Evolutionary conservation across 345 rosid genomes (phyloP).

Genomic region (Syzygium grande): DNA sequence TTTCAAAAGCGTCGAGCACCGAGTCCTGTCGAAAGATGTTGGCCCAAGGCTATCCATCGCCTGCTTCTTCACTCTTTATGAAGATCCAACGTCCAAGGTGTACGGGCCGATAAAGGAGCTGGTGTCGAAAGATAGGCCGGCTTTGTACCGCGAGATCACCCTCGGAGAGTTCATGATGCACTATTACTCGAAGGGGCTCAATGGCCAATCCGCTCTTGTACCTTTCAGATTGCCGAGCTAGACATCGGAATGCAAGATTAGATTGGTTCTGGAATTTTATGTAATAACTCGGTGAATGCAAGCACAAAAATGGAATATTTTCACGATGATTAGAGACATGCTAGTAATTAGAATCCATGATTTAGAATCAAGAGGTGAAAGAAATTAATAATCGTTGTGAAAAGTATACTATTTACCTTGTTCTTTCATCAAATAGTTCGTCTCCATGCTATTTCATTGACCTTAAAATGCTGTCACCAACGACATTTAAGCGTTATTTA

Average conservation of each 20-base stretch:
- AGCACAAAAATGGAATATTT: neutral
- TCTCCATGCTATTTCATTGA: neutral
- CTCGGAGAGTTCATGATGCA: slow-evolving; percentile 5
- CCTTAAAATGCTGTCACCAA: neutral
- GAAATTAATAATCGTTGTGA: neutral
- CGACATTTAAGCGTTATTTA: neutral
- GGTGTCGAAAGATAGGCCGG: slow-evolving; percentile 16
- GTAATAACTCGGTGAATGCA: neutral
- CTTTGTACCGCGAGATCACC: slow-evolving; percentile 6
- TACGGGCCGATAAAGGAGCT: slow-evolving; percentile 9
- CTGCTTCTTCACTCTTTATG: neutral
- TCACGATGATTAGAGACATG: neutral
- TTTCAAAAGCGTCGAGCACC: neutral
- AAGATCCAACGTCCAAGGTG: neutral
- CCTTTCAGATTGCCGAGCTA: neutral
- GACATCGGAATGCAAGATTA: neutral
- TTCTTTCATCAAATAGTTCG: neutral
- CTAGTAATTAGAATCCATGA: neutral
- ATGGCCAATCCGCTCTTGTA: neutral
- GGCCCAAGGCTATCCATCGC: neutral
- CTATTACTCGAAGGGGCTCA: slow-evolving; percentile 1
- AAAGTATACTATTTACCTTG: neutral
- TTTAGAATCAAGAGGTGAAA: neutral
- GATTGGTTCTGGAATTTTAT: neutral
- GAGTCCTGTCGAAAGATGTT: neutral